Evolutionary conservation across 495 filamentous ascomycete species (phyloP).

Genomic region (Podospora tetraspora): DNA sequence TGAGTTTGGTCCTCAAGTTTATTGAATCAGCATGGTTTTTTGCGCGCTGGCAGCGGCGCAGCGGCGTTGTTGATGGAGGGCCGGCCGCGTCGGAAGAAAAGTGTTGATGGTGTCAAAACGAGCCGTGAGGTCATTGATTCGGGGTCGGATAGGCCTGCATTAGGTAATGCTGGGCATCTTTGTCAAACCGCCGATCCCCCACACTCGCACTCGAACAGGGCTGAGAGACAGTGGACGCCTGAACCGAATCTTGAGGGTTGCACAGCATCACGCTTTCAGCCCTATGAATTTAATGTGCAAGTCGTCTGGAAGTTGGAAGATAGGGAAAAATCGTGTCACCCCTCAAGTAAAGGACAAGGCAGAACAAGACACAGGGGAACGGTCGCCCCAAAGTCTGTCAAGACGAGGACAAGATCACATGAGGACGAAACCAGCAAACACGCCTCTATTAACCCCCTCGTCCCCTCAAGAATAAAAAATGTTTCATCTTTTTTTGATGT

Average conservation of each 20-base stretch:
- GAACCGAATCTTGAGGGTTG: not conserved
- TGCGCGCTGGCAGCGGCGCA: not conserved
- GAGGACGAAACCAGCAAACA: not conserved
- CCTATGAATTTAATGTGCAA: not conserved
- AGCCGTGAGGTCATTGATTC: not conserved
- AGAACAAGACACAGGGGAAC: too few relatives aligned
- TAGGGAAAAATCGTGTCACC: too few relatives aligned
- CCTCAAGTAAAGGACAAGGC: too few relatives aligned
- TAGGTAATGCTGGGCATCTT: not conserved
- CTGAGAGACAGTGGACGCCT: not conserved
- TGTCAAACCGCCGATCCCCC: not conserved
- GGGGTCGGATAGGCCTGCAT: not conserved
- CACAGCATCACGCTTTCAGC: not conserved
- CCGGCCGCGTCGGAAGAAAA: not conserved
- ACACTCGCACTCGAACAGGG: not conserved
- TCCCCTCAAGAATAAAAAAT: not conserved
- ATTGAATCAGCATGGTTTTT: not conserved
- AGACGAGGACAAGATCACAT: too few relatives aligned
- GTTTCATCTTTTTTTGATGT: not conserved
- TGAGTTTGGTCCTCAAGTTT: too few relatives aligned
- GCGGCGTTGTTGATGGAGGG: not conserved
- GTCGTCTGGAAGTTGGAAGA: not conserved
- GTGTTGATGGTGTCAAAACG: not conserved
- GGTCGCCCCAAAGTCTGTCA: too few relatives aligned
- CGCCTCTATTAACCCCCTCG: slow-evolving; percentile 6